Percentiles rank a stretch among this genome's conserved stretches.
Evolutionary conservation across 208 protist genomes (phyloP).

Genomic region (Acanthamoeba comandoni): DNA sequence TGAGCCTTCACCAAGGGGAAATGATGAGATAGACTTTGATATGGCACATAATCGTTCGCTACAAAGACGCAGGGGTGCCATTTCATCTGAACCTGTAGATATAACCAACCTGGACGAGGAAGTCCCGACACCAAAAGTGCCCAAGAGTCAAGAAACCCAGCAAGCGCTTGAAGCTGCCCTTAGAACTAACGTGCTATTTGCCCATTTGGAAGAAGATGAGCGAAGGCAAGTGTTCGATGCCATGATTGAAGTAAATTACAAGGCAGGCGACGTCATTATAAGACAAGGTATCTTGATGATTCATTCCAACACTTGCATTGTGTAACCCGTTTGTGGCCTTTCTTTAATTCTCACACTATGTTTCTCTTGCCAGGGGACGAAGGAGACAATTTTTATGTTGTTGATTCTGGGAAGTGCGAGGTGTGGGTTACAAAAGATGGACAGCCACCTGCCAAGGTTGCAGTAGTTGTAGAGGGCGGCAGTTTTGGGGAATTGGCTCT

Average conservation of each 20-base stretch:
- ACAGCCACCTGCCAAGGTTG: conserved; percentile 65
- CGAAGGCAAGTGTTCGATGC: conserved; percentile 81
- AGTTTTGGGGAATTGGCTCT: conserved; percentile 89
- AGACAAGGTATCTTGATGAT: conserved; percentile 80
- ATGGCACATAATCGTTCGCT: conserved; percentile 32
- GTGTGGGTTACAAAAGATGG: conserved; percentile 81
- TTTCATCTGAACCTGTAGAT: conserved; percentile 68
- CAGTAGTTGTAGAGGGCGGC: conserved; percentile 77
- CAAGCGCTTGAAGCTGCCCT: conserved; percentile 63
- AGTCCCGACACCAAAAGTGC: neutral
- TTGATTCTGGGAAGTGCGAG: conserved; percentile 87
- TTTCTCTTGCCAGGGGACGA: conserved; percentile 78
- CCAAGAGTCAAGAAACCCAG: conserved; percentile 68
- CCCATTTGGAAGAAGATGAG: conserved; percentile 78
- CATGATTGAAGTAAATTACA: conserved; percentile 82
- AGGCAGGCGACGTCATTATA: conserved; percentile 82
- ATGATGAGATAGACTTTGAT: conserved; percentile 48
- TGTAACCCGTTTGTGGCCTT: neutral
- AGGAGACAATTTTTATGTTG: conserved; percentile 90
- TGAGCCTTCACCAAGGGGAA: neutral
- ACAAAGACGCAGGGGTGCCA: conserved; percentile 59
- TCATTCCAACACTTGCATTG: neutral
- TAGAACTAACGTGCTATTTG: conserved; percentile 70
- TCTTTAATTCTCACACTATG: neutral
- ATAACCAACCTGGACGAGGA: conserved; percentile 32